Evolutionary conservation across 2,329 filamentous ascomycete species (phyloP).

Genomic region (Colletotrichum neosansevieriae): DNA sequence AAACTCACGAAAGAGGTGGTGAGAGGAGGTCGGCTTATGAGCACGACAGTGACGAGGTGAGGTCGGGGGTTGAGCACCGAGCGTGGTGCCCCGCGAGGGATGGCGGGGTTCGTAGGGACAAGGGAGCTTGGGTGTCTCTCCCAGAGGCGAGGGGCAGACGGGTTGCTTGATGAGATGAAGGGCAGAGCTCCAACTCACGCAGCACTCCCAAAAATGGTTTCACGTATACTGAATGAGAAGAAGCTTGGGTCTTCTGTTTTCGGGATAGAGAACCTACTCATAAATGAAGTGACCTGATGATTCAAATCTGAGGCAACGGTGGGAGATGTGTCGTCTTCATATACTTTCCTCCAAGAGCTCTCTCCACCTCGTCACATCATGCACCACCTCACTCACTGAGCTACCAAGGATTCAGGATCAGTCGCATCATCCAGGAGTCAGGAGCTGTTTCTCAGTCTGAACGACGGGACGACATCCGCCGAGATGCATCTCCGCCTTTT

Average conservation of each 20-base stretch:
- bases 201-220: not conserved
- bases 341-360: constrained; percentile 18
- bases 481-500: constrained; percentile 44
- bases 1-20: constrained; percentile 4
- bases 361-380: constrained; percentile 10
- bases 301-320: not conserved
- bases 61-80: constrained; percentile 24
- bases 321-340: constrained; percentile 27
- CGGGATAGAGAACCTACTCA: not conserved
- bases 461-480: constrained; percentile 42
- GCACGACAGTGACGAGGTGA: constrained; percentile 12
- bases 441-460: constrained; percentile 27
- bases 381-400: not conserved
- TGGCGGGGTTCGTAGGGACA: constrained; percentile 25
- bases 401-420: constrained; percentile 4
- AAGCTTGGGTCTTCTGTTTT: not conserved
- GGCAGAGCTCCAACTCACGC: not conserved
- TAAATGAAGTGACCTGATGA: not conserved
- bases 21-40: not conserved
- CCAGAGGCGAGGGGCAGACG: constrained; percentile 6
- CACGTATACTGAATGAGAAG: not conserved
- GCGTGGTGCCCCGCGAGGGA: constrained; percentile 30
- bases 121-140: not conserved
- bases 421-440: not conserved
- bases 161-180: constrained; percentile 3